phyloP scores from a whole-genome alignment of 192 early-diverging fungal species.

The Backusella australiensis region DNA sequence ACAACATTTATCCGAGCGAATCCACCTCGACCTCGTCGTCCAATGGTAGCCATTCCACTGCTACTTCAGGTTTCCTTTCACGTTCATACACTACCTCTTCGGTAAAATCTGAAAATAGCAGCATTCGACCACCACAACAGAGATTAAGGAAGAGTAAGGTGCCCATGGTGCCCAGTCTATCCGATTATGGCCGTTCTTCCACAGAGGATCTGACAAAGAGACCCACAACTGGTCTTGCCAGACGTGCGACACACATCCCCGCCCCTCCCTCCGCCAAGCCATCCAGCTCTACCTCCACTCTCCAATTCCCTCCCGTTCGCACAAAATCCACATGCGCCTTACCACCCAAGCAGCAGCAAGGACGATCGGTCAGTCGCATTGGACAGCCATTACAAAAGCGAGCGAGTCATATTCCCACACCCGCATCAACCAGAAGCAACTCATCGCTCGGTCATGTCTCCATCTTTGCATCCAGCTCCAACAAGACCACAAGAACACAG shows the following conservation, averaged over 20 bases:
- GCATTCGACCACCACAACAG: background rate
- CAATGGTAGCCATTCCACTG: background rate
- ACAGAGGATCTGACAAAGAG: background rate
- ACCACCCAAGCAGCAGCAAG: background rate
- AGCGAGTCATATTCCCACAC: background rate
- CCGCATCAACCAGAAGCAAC: background rate
- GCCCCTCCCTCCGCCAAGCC: slow-evolving; percentile 1
- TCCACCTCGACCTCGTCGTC: slow-evolving; percentile 7
- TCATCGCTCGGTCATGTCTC: background rate
- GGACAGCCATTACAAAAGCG: background rate
- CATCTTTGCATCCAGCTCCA: background rate
- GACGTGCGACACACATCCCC: slow-evolving; percentile 34
- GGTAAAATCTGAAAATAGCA: background rate
- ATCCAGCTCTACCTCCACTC: background rate
- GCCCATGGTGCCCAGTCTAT: background rate
- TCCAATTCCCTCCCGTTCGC: background rate
- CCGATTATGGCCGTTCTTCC: background rate
- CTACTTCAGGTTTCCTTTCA: background rate
- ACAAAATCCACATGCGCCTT: background rate
- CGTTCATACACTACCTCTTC: background rate
- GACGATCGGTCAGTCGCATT: background rate
- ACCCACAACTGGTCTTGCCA: slow-evolving; percentile 8
- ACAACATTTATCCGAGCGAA: slow-evolving; percentile 4
- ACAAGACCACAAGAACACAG: background rate
- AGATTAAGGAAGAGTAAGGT: background rate